Evolutionary conservation across 768 basidiomycete genomes (phyloP), one percentile per base, ranked within the genome.

Genomic region (Hericium coralloides): DNA sequence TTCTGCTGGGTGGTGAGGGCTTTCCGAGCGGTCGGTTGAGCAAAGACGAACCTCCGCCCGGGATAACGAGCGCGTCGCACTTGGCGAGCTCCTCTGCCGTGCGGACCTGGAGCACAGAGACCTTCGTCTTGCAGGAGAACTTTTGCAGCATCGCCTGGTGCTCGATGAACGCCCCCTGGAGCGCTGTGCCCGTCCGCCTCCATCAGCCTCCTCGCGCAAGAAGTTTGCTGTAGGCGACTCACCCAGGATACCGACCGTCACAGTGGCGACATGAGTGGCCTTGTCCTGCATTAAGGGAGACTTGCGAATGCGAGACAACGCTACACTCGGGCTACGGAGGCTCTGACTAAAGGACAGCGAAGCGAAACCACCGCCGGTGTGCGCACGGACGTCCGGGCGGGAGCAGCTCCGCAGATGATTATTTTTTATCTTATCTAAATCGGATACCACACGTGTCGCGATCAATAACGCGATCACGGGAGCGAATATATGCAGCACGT

Each of bases 151-250:
- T 82, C 26, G 73, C 70, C 68, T 89, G 79, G 69, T 98, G 95
- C 71, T 98, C 95, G 15, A 79, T 76, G 68, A 98, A 97, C 9
- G 93, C 93, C 47, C 95, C 95, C 69, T 97, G 95, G 41, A 98
- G 78, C 38, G 95, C 95, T 92, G 65, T 23, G 26, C 61, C 54
- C 56, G 18, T n/a, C 43, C 43, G 12, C n/a, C 43, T 45, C 15
- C 43, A 20, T 20, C n/a, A n/a, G 20, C 1, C 14, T 45, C 8
- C 17, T 8, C n/a, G 43, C 15, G 5, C 20, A 37, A 12, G 36
- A 22, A 23, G 20, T 49, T 31, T 17, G 36, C 14, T 23, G 26
- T 12, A 37, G 15, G 0, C 53, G 38, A 38, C 26, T 20, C 38
- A 63, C 61, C 61, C 15, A 63, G 60, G 38, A 63, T 61, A 20